Conservation (phyloP, 2,329 filamentous ascomycete species). For the Ascochyta fabae region DNA sequence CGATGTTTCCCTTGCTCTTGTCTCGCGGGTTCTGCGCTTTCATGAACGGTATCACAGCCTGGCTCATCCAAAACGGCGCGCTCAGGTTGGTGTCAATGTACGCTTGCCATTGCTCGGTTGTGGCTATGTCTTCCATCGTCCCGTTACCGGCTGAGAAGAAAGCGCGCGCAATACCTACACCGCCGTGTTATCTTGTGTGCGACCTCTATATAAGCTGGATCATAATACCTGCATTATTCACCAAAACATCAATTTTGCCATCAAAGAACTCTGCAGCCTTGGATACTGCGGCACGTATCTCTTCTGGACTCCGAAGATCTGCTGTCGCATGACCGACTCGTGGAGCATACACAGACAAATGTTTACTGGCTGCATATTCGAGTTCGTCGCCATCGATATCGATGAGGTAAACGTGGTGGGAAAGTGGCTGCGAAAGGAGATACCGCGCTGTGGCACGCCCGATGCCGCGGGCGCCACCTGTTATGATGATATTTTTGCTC, state of each 20-base stretch:
- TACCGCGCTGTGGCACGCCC: conserved; percentile 53
- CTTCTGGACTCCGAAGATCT: conserved; percentile 47
- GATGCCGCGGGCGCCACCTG: conserved; percentile 53
- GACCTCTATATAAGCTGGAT: not conserved
- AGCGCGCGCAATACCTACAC: conserved; percentile 25
- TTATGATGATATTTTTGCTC: conserved; percentile 45
- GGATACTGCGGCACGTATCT: conserved; percentile 42
- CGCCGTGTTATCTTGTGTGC: not conserved
- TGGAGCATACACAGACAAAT: conserved; percentile 44
- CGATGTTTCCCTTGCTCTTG: not conserved
- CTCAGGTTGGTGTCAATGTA: conserved; percentile 33
- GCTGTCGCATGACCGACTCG: conserved; percentile 35
- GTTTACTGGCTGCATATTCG: conserved; percentile 26
- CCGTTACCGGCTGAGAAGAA: conserved; percentile 33
- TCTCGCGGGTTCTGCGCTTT: conserved; percentile 26
- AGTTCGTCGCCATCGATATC: conserved; percentile 53
- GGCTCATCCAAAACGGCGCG: conserved; percentile 31
- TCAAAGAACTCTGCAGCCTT: conserved; percentile 49
- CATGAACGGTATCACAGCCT: conserved; percentile 32
- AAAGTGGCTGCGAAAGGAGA: conserved; percentile 43
- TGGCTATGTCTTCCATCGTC: conserved; percentile 32
- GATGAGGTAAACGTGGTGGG: conserved; percentile 54
- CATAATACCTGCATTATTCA: conserved; percentile 36
- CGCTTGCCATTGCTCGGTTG: conserved; percentile 32
- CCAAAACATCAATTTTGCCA: conserved; percentile 35